A percentile compares a stretch with the other conserved stretches of the same genome.
Evolutionary conservation across 208 protist genomes (phyloP).

Genomic region (Crithidia expoeki): DNA sequence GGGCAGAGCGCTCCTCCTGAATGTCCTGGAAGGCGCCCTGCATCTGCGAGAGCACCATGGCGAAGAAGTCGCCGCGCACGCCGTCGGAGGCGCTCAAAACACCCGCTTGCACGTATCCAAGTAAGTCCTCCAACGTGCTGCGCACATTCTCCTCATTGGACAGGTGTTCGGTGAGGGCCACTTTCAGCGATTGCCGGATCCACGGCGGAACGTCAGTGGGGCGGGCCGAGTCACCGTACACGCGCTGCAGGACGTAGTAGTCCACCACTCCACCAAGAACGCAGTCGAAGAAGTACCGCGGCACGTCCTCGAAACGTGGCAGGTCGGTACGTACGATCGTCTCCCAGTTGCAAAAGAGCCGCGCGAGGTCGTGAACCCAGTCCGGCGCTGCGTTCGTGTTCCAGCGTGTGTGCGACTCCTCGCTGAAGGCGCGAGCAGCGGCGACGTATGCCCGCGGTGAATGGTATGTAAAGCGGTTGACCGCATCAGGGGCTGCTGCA

Average conservation of each 20-base stretch:
- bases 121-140: slow-evolving; percentile 63
- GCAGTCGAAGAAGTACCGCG: slow-evolving; percentile 84
- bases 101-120: slow-evolving; percentile 70
- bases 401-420: slow-evolving; percentile 49
- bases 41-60: slow-evolving; percentile 84
- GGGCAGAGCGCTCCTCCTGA: slow-evolving; percentile 36
- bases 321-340: slow-evolving; percentile 82
- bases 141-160: slow-evolving; percentile 74
- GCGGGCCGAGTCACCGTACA: slow-evolving; percentile 61
- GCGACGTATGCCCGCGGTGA: slow-evolving; percentile 36
- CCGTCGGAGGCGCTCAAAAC: slow-evolving; percentile 15
- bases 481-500: too few relatives aligned
- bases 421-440: slow-evolving; percentile 54
- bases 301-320: slow-evolving; percentile 73
- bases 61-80: slow-evolving; percentile 76
- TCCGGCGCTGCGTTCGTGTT: slow-evolving; percentile 52
- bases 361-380: slow-evolving; percentile 85
- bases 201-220: slow-evolving; percentile 51
- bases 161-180: slow-evolving; percentile 67
- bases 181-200: slow-evolving; percentile 49
- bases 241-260: slow-evolving; percentile 58
- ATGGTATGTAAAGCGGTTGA: neutral
- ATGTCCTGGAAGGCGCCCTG: slow-evolving; percentile 65
- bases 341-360: slow-evolving; percentile 90
- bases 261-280: slow-evolving; percentile 74